These are phyloP conservation scores for Xenoacremonium recifei DNA, from an alignment of 2,329 filamentous ascomycete species.

Conservation along the genomic window DNA sequence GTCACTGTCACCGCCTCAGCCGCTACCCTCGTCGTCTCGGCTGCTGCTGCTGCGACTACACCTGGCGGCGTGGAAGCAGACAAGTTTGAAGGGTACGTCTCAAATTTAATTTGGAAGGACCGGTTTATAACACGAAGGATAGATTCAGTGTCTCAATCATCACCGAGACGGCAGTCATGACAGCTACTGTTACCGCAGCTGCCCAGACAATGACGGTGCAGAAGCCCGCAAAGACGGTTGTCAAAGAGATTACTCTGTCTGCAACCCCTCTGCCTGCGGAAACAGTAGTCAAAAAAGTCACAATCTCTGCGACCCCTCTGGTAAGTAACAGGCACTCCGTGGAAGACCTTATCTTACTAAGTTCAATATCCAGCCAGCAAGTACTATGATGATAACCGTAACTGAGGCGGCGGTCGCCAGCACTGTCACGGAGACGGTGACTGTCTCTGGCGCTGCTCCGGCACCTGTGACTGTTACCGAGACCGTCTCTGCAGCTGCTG, in stretches of 20 bases:
- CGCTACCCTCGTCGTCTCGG: not conserved
- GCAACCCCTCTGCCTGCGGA: no score
- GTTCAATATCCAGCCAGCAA: not conserved
- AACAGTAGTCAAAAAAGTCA: no score
- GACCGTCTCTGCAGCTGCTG: slow-evolving; percentile 9
- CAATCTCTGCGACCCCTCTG: not conserved
- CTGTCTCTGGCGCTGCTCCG: slow-evolving; percentile 15
- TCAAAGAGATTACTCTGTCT: slow-evolving; percentile 16
- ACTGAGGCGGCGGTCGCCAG: not conserved
- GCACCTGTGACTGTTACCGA: slow-evolving; percentile 17
- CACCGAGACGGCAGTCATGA: slow-evolving; percentile 17
- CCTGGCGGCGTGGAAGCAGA: not conserved
- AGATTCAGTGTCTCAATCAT: slow-evolving; percentile 23
- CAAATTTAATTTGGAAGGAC: not conserved
- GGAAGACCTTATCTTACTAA: not conserved
- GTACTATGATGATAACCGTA: not conserved
- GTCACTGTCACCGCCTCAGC: slow-evolving; percentile 9
- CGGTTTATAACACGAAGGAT: slow-evolving; percentile 3
- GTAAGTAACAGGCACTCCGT: not conserved
- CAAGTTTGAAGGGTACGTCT: slow-evolving; percentile 24
- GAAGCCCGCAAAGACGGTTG: slow-evolving; percentile 3
- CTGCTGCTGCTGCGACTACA: not conserved
- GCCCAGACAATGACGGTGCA: slow-evolving; percentile 17
- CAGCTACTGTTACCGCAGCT: slow-evolving; percentile 5
- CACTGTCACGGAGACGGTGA: slow-evolving; percentile 10